These are phyloP conservation scores for Thraustochytrium sp. DNA, from an alignment of 352 stramenopile genomes.

Conservation along the genomic window DNA sequence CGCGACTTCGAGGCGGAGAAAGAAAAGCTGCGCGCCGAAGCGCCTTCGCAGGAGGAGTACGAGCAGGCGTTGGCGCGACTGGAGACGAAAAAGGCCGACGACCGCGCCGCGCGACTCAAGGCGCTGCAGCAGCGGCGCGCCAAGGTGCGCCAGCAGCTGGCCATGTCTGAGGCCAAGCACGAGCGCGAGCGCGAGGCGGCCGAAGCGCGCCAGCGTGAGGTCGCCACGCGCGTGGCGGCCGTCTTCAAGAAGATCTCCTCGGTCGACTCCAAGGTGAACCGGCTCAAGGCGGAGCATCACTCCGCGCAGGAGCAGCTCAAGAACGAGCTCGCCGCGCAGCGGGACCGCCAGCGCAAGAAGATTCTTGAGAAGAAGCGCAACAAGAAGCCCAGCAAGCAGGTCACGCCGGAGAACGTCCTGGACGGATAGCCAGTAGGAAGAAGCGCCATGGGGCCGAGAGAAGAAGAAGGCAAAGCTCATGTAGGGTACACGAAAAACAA, in stretches of 20 bases:
- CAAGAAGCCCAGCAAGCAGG: neutral
- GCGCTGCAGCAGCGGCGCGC: neutral
- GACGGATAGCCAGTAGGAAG: neutral
- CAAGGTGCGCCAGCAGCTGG: neutral
- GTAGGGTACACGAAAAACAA: too few species aligned
- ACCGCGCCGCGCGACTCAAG: neutral
- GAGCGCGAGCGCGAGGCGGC: neutral
- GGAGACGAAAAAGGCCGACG: neutral
- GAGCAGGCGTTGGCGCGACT: neutral
- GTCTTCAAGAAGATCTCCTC: slow-evolving; percentile 34
- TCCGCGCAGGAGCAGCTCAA: neutral
- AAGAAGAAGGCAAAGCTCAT: too few species aligned
- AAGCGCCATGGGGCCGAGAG: too few species aligned
- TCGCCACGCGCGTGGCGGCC: neutral
- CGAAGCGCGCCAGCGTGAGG: neutral
- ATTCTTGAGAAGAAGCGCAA: neutral
- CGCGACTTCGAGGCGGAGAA: neutral
- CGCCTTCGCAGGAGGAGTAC: slow-evolving; percentile 9
- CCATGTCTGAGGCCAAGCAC: neutral
- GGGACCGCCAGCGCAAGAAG: slow-evolving; percentile 16
- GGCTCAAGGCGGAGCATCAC: slow-evolving; percentile 22
- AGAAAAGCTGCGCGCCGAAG: neutral
- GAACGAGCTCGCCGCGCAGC: neutral
- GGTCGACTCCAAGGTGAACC: slow-evolving; percentile 12
- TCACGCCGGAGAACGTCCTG: neutral